A percentile compares a stretch with the other conserved stretches of the same genome.
phyloP scores from a whole-genome alignment of 148 eudicot genomes.

The Gaultheria prostrata region DNA sequence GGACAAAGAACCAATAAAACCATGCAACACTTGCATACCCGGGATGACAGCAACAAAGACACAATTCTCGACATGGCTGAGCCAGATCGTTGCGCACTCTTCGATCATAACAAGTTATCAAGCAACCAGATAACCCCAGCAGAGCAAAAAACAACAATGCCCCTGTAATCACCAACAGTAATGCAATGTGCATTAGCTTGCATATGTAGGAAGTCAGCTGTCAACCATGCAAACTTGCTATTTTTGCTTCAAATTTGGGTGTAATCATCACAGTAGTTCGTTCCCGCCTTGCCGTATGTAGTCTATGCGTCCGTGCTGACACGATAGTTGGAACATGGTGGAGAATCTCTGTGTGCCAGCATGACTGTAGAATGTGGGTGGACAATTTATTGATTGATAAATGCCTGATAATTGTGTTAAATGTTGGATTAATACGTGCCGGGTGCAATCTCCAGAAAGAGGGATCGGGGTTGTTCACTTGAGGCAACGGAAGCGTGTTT shows the following conservation, averaged over 20 bases:
- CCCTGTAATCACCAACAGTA: constrained; percentile 44
- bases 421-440: background rate
- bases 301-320: background rate
- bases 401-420: background rate
- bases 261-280: background rate
- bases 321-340: background rate
- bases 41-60: constrained; percentile 96
- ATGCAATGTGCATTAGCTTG: background rate
- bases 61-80: constrained; percentile 94
- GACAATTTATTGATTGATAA: background rate
- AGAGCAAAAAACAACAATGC: constrained; percentile 86
- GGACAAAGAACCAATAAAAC: constrained; percentile 7
- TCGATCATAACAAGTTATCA: constrained; percentile 89
- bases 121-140: constrained; percentile 89
- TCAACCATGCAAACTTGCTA: background rate
- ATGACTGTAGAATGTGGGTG: background rate
- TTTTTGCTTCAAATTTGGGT: constrained; percentile 8
- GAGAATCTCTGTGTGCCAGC: background rate
- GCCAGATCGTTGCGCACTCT: constrained; percentile 88
- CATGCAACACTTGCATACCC: constrained; percentile 42
- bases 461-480: background rate
- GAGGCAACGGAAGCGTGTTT: background rate
- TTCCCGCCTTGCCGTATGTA: background rate
- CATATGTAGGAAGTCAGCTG: background rate
- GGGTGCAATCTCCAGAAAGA: background rate